A percentile compares a stretch with the other conserved stretches of the same genome.
Evolutionary conservation across 106 monocot genomes (phyloP).

Genomic region (Ottelia alismoides): DNA sequence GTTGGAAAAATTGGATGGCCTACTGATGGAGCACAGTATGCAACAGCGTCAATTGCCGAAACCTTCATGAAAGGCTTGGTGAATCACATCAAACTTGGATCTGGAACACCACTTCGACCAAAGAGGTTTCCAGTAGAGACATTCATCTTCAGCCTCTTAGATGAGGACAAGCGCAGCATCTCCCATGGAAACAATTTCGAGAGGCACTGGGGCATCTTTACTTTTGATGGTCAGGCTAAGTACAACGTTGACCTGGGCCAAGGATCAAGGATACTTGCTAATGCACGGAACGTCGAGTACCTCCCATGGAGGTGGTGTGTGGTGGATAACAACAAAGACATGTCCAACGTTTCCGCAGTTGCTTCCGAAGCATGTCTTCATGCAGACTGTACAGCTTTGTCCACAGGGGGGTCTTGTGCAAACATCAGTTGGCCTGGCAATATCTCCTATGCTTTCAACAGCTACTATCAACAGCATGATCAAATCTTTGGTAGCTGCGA

Average conservation of each 20-base stretch:
- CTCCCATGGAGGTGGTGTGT: slow-evolving; percentile 86
- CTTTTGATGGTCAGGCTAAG: slow-evolving; percentile 92
- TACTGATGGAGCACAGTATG: slow-evolving; percentile 66
- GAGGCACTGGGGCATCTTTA: slow-evolving; percentile 84
- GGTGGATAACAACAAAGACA: too few relatives aligned
- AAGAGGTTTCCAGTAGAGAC: slow-evolving; percentile 39
- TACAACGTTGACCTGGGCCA: slow-evolving; percentile 60
- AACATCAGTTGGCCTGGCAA: slow-evolving; percentile 63
- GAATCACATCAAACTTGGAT: slow-evolving; percentile 34
- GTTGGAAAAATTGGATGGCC: slow-evolving; percentile 92
- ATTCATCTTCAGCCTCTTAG: slow-evolving; percentile 73
- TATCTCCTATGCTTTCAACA: slow-evolving; percentile 85
- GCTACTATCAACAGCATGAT: slow-evolving; percentile 71
- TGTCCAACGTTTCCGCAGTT: too few relatives aligned
- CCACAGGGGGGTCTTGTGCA: slow-evolving; percentile 68
- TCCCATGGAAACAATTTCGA: slow-evolving; percentile 36
- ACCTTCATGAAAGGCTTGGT: slow-evolving; percentile 59
- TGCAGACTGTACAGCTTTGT: slow-evolving; percentile 65
- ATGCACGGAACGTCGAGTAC: slow-evolving; percentile 59
- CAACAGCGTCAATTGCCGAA: slow-evolving; percentile 40
- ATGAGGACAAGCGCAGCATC: slow-evolving; percentile 49
- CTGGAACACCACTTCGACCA: slow-evolving; percentile 56
- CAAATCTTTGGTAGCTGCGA: slow-evolving; percentile 61
- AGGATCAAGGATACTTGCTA: slow-evolving; percentile 35
- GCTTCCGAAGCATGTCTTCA: slow-evolving; percentile 50